Evolutionary conservation across 129 eudicot species (phyloP), one percentile per base, ranked within the genome.

Genomic region (Heracleum sosnowskyi): DNA sequence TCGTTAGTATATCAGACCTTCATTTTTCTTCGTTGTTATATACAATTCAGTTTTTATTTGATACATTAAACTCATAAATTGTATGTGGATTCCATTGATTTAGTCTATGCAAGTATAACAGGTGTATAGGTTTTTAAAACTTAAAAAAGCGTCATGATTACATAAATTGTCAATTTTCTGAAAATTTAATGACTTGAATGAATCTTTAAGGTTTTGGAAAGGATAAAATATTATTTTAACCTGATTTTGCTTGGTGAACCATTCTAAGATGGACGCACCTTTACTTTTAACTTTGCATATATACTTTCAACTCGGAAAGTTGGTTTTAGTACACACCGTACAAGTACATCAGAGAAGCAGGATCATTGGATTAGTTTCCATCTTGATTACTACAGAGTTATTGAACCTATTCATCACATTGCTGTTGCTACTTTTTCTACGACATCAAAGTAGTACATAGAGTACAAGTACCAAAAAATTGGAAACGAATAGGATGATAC

Each of bases 1-100:
- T 42, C 76, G 76, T 73, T 4, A 73, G 76, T 42, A 73, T 73
- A 73, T 73, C 28, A n/a, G 37, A 42, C 18, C 36, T 1, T 42
- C 18, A 7, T 73, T 15, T n/a, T 6, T 40, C 20, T 10, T 41
- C 22, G 0, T 9, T 17, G 11, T 12, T 17, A n/a, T 41, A 20
- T 40, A 73, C 34, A 26, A 4, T 28, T 29, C 13, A 28, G 35
- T 35, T 8, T 17, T 22, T 24, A 24, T 53, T 7, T 53, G 28
- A 8, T 24, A 6, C 28, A 3, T 24, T 53, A 8, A 53, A 24
- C 24, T 53, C 29, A 24, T 4, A 53, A 53, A 53, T 53, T 22
- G 29, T 53, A 22, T 53, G 11, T 53, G 29, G 29, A 24, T 53
- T 53, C 11, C 12, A 24, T 22, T 53, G 63, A 7, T 24, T 53